Evolutionary conservation across 495 filamentous ascomycete species (phyloP), one percentile per base, ranked within the genome.

Genomic region (Achaetomiella virescens): DNA sequence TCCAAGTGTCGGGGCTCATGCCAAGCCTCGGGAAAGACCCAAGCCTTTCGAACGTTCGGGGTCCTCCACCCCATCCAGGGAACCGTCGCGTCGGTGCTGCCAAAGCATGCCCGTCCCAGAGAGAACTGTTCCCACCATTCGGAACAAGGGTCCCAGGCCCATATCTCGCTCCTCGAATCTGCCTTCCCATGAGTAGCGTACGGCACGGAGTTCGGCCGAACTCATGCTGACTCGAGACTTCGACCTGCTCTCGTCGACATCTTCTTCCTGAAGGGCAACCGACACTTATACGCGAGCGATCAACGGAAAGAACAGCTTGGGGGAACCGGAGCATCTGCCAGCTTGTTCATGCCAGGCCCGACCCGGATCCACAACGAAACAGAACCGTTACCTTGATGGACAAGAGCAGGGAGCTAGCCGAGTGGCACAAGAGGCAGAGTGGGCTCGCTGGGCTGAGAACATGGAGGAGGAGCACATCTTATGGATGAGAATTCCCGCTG

Each of bases 371-470:
- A 43, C 44, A 18, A 29, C 27, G 45, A 40, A 55, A 31, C 29
- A n/a, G 31, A n/a, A 10, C 31, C 38, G 24, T n/a, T 31, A 7
- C 25, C 36, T 7, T 17, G 35, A 37, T 52, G 49, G 36, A 41
- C 52, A 41, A 31, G 31, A 48, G 29, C 21, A 41, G 10, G 25
- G 18, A 6, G 21, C 24, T 15, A 41, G 22, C 25, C 17, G 35
- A 14, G 6, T 6, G 43, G 6, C 21, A 3, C 21, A 14, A 17
- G 40, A n/a, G 24, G 10, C 24, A n/a, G n/a, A 37, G 54, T 57
- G 54, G 54, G 15, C 37, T 48, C 21, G 12, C 14, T 14, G 36
- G 44, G 46, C 31, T 55, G 53, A 55, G 22, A 12, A 20, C 22
- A 27, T 36, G 51, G 51, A 36, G 18, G n/a, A 45, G 17, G 38